Evolutionary conservation across 257 asterid genomes (phyloP).

Genomic region (Solanum sejunctum): DNA sequence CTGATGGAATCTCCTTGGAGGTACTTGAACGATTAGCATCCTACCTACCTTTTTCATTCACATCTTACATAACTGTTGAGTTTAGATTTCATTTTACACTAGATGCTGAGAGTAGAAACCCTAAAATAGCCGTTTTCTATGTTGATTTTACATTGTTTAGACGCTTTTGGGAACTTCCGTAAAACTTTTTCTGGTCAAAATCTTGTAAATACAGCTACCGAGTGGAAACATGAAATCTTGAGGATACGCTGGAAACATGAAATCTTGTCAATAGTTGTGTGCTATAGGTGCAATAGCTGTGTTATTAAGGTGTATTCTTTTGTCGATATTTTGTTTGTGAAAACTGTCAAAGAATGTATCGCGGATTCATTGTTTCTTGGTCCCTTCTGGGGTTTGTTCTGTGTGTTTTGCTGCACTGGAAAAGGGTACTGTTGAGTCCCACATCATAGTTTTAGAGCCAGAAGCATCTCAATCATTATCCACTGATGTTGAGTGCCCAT

Average conservation of each 20-base stretch:
- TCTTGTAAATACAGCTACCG: neutral
- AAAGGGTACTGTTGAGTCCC: neutral
- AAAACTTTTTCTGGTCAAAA: neutral
- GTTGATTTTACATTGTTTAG: neutral
- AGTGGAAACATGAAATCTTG: neutral
- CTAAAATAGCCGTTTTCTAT: neutral
- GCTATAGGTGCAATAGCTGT: neutral
- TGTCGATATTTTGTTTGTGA: neutral
- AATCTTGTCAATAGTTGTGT: neutral
- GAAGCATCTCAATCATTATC: neutral
- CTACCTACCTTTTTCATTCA: neutral
- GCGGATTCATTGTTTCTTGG: neutral
- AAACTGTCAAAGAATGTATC: neutral
- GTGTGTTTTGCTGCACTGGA: neutral
- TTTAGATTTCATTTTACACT: neutral
- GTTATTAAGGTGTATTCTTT: neutral
- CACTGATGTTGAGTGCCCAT: neutral
- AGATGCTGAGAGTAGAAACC: neutral
- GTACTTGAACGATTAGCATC: neutral
- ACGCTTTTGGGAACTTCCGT: neutral
- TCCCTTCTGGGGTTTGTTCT: neutral
- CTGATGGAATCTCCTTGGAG: neutral
- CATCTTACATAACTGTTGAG: neutral
- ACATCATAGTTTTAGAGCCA: neutral
- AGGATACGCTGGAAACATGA: neutral